phyloP scores from a whole-genome alignment of 1,284 basidiomycete species.

The Ustilago cynodontis region DNA sequence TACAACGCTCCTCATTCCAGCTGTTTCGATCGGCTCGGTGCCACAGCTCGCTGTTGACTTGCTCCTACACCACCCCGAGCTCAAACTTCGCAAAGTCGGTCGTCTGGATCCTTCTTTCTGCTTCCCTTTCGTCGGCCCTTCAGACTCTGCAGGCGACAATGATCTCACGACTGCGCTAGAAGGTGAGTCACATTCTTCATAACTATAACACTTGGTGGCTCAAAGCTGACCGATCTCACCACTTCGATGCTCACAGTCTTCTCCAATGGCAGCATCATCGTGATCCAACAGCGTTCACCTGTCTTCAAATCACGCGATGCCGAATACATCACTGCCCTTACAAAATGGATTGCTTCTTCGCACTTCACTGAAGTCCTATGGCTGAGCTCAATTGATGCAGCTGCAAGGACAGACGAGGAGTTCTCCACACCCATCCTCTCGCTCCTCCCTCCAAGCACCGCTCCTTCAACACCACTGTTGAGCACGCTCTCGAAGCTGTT shows the following conservation, averaged over 20 bases:
- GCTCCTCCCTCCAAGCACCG: slow-evolving; percentile 22
- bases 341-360: slow-evolving; percentile 10
- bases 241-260: slow-evolving; percentile 21
- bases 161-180: slow-evolving; percentile 35
- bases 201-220: too few species aligned
- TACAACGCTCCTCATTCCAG: slow-evolving; percentile 57
- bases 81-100: slow-evolving; percentile 47
- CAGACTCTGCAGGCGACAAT: slow-evolving; percentile 23
- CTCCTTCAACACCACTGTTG: slow-evolving; percentile 17
- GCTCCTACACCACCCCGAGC: slow-evolving; percentile 41
- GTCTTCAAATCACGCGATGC: slow-evolving; percentile 42
- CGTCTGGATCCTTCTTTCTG: slow-evolving; percentile 51
- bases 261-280: slow-evolving; percentile 29
- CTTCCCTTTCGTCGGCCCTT: slow-evolving; percentile 59
- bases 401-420: slow-evolving; percentile 55
- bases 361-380: slow-evolving; percentile 20
- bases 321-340: slow-evolving; percentile 33
- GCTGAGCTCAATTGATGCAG: slow-evolving; percentile 55
- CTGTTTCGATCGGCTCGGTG: slow-evolving; percentile 60
- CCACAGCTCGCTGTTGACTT: slow-evolving; percentile 63
- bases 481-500: neutral
- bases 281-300: slow-evolving; percentile 63
- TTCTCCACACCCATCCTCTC: slow-evolving; percentile 30
- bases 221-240: neutral
- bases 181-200: slow-evolving; percentile 8